Percentiles rank a stretch among this genome's conserved stretches.
Evolutionary conservation across 2,329 filamentous ascomycete genomes (phyloP).

Genomic region (Tolypocladium inflatum): DNA sequence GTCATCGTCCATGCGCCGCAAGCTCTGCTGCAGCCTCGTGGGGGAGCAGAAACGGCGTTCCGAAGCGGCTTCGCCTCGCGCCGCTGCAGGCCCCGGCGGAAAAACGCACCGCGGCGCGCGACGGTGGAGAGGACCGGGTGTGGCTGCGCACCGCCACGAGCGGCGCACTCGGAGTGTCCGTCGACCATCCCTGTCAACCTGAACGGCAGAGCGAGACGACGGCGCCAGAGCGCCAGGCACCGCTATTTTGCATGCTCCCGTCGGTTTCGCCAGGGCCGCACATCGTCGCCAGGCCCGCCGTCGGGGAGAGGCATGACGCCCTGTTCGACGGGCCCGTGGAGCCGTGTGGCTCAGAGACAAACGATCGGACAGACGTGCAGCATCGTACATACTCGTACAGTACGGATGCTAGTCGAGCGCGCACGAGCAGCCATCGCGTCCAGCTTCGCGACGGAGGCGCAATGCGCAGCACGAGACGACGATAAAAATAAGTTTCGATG

Average conservation of each 20-base stretch:
- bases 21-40: neutral
- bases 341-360: neutral
- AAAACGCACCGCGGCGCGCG: neutral
- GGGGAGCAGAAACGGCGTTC: neutral
- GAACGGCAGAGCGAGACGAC: neutral
- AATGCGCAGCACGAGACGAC: neutral
- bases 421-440: neutral
- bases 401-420: no score
- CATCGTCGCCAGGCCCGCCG: neutral
- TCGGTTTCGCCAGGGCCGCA: no score
- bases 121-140: neutral
- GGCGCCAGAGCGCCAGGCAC: neutral
- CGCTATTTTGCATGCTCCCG: no score
- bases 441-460: conserved; percentile 3
- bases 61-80: neutral
- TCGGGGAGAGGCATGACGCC: neutral
- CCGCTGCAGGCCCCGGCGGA: neutral
- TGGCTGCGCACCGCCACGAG: conserved; percentile 3
- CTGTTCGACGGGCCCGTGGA: neutral
- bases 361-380: conserved; percentile 2
- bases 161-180: conserved; percentile 1
- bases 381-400: conserved; percentile 1
- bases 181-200: conserved; percentile 1
- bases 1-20: neutral
- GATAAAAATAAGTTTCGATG: neutral